phyloP scores from a whole-genome alignment of 1,284 basidiomycete species.

The Malassezia pachydermatis region DNA sequence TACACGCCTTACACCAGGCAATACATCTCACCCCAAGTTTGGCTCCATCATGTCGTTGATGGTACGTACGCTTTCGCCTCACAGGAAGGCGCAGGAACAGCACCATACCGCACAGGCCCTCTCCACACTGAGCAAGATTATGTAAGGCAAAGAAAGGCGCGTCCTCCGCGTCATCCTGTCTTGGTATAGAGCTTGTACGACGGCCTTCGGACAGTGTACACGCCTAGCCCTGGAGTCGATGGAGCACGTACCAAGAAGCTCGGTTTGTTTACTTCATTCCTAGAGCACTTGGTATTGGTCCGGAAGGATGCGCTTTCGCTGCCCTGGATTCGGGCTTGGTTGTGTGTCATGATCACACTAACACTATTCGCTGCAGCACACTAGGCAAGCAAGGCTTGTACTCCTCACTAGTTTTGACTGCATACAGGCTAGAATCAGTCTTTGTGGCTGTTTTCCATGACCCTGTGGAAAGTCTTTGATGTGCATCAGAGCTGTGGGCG shows the following conservation, averaged over 20 bases:
- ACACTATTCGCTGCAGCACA: slow-evolving; percentile 2
- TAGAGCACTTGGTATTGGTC: not conserved
- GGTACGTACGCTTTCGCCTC: not conserved
- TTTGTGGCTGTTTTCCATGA: slow-evolving; percentile 5
- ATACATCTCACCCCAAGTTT: not conserved
- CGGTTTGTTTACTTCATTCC: not conserved
- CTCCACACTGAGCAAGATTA: not conserved
- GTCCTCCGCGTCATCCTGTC: not conserved
- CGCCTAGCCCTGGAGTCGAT: slow-evolving; percentile 8
- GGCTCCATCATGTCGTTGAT: not conserved
- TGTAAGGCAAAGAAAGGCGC: not conserved
- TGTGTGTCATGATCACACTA: slow-evolving; percentile 17
- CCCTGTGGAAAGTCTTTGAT: not conserved
- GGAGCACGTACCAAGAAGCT: slow-evolving; percentile 2
- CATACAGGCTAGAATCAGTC: slow-evolving; percentile 4
- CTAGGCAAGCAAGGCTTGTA: slow-evolving; percentile 17
- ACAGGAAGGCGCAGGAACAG: not conserved
- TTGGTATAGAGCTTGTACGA: not conserved
- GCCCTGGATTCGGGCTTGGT: slow-evolving; percentile 5
- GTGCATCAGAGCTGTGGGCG: not conserved
- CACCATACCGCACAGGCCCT: not conserved
- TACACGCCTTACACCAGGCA: not conserved
- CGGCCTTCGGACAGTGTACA: slow-evolving; percentile 3
- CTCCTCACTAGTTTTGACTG: not conserved
- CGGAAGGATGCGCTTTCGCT: not conserved